Percentiles rank a stretch among this genome's conserved stretches.
phyloP scores from a whole-genome alignment of 495 filamentous ascomycete genomes.

The Podospora bellae-mahoneyi region DNA sequence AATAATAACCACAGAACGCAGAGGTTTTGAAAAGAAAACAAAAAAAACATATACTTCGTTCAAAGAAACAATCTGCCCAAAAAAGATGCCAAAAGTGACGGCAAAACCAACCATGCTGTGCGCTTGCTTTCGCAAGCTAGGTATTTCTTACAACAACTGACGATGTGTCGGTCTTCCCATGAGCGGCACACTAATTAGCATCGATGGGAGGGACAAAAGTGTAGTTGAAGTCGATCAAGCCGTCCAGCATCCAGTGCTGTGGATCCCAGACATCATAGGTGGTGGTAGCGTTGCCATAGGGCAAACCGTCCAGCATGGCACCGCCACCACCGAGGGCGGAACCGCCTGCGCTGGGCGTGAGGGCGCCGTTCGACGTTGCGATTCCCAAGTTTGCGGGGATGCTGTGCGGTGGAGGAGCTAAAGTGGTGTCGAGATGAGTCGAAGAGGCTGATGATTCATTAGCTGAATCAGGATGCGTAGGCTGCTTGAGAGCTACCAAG shows the following conservation, averaged over 20 bases:
- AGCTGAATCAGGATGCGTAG: conserved; percentile 78
- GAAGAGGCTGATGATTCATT: conserved; percentile 70
- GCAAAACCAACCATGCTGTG: not conserved
- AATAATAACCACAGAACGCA: not conserved
- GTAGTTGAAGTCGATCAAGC: conserved; percentile 76
- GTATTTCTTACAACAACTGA: not conserved
- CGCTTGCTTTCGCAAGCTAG: not conserved
- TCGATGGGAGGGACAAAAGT: conserved; percentile 49
- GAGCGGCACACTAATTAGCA: conserved; percentile 36
- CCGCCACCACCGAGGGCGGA: conserved; percentile 38
- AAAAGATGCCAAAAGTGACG: not conserved
- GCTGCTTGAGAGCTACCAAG: conserved; percentile 70
- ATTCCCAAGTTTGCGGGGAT: conserved; percentile 31
- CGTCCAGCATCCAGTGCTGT: conserved; percentile 86
- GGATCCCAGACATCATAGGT: conserved; percentile 86
- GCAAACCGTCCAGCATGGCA: conserved; percentile 42
- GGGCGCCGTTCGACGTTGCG: conserved; percentile 42
- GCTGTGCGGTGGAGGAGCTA: conserved; percentile 43
- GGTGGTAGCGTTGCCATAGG: conserved; percentile 56
- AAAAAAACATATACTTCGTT: conserved; percentile 3
- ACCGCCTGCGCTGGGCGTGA: conserved; percentile 43
- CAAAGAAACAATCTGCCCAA: not conserved
- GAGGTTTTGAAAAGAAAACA: not conserved
- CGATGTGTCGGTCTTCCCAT: conserved; percentile 1
- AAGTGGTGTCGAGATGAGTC: conserved; percentile 53